Percentiles rank a stretch among this genome's conserved stretches.
Conservation (phyloP, 2,329 filamentous ascomycete genomes). For the Nemania sp. region DNA sequence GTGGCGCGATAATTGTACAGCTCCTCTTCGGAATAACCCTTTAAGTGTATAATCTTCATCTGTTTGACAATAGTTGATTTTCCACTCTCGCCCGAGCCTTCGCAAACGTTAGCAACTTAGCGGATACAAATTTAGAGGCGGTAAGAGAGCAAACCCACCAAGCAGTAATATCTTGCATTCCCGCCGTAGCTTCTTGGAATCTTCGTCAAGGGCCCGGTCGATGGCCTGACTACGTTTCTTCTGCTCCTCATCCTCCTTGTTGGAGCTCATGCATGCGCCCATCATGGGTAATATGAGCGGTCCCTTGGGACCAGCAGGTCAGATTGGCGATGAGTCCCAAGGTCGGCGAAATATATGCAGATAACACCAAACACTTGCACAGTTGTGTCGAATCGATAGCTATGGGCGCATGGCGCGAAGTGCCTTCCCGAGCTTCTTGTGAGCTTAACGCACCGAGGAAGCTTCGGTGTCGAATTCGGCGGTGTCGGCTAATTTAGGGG, state of each 20-base stretch:
- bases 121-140: neutral
- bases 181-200: constrained; percentile 89
- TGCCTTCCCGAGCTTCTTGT: constrained; percentile 13
- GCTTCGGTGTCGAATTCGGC: constrained; percentile 27
- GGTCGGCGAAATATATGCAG: constrained; percentile 14
- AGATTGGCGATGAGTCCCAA: constrained; percentile 9
- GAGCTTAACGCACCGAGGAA: constrained; percentile 7
- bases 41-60: constrained; percentile 99
- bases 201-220: constrained; percentile 92
- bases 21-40: constrained; percentile 95
- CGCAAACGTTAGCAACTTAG: constrained; percentile 36
- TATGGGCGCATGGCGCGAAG: constrained; percentile 36
- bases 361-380: constrained; percentile 21
- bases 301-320: constrained; percentile 31
- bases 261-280: constrained; percentile 94
- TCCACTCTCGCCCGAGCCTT: constrained; percentile 94
- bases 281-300: constrained; percentile 62
- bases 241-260: constrained; percentile 86
- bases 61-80: constrained; percentile 99
- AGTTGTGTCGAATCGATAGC: constrained; percentile 24
- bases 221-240: constrained; percentile 98
- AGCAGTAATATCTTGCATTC: constrained; percentile 99
- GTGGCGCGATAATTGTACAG: constrained; percentile 93
- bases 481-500: constrained; percentile 13
- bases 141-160: constrained; percentile 66